Evolutionary conservation across 192 early-diverging fungal genomes (phyloP).

Genomic region (Pilaira anomala): DNA sequence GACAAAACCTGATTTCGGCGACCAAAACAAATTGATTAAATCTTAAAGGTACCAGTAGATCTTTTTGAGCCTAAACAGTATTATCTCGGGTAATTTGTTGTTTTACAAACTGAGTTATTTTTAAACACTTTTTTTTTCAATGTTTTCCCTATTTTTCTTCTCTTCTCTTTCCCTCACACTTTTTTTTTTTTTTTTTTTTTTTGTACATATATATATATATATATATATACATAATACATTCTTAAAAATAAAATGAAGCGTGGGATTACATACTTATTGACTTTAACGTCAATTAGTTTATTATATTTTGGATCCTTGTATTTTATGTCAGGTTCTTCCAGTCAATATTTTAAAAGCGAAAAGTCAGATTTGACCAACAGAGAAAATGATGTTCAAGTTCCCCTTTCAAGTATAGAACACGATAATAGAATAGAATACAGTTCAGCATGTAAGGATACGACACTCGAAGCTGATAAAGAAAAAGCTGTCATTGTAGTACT

Average conservation of each 20-base stretch:
- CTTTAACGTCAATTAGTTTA: not conserved
- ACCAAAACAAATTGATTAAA: no score
- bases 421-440: no score
- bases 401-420: no score
- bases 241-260: constrained; percentile 3
- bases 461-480: constrained; percentile 5
- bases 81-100: no score
- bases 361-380: not conserved
- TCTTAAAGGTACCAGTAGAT: no score
- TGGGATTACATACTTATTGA: not conserved
- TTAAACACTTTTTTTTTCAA: not conserved
- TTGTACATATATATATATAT: no score
- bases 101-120: no score
- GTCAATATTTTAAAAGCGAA: not conserved
- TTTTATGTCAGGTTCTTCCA: constrained; percentile 1
- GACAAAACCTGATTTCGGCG: no score
- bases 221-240: no score
- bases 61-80: no score
- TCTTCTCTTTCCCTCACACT: not conserved
- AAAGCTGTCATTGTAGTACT: constrained; percentile 70
- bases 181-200: not conserved
- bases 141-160: not conserved
- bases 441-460: not conserved
- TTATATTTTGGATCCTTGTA: constrained; percentile 18
- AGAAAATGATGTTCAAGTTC: not conserved